A percentile compares a stretch with the other conserved stretches of the same genome.
Conservation (phyloP, 2,329 filamentous ascomycete genomes). For the Fusarium bulbicola region DNA sequence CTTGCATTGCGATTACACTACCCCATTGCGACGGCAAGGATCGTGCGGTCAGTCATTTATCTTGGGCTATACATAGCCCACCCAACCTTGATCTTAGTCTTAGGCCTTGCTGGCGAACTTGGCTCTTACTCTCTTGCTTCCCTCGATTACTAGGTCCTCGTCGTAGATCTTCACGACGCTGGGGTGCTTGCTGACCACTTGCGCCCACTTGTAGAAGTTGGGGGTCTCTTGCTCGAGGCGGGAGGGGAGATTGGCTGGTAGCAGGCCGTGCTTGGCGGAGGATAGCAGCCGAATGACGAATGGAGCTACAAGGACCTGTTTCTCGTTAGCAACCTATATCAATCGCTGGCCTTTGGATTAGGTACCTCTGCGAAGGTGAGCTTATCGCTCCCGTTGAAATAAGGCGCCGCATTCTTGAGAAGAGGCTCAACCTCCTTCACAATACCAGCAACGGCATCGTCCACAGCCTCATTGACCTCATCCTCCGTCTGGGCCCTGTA, state of each 20-base stretch:
- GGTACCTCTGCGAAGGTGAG: slow-evolving; percentile 78
- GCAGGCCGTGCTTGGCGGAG: slow-evolving; percentile 62
- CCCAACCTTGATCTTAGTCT: neutral
- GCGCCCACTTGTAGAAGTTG: slow-evolving; percentile 73
- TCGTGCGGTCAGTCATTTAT: neutral
- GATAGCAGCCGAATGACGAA: slow-evolving; percentile 71
- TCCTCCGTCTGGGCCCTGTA: slow-evolving; percentile 55
- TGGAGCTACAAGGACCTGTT: slow-evolving; percentile 68
- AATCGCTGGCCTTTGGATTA: slow-evolving; percentile 26
- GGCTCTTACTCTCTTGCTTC: slow-evolving; percentile 32
- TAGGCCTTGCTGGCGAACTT: slow-evolving; percentile 19
- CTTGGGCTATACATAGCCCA: slow-evolving; percentile 1
- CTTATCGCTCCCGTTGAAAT: slow-evolving; percentile 70
- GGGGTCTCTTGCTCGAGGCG: slow-evolving; percentile 66
- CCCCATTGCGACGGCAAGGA: neutral
- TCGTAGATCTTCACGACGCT: slow-evolving; percentile 73
- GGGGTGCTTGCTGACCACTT: slow-evolving; percentile 66
- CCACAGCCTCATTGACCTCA: slow-evolving; percentile 58
- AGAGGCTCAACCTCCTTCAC: slow-evolving; percentile 79
- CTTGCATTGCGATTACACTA: slow-evolving; percentile 5
- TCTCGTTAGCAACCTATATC: neutral
- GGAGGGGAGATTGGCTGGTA: slow-evolving; percentile 58
- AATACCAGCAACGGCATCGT: slow-evolving; percentile 64
- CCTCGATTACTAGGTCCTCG: slow-evolving; percentile 48
- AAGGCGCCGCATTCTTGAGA: slow-evolving; percentile 64